These are phyloP conservation scores for Salix brachista DNA, from an alignment of 345 rosid genomes.

Conservation along the genomic window DNA sequence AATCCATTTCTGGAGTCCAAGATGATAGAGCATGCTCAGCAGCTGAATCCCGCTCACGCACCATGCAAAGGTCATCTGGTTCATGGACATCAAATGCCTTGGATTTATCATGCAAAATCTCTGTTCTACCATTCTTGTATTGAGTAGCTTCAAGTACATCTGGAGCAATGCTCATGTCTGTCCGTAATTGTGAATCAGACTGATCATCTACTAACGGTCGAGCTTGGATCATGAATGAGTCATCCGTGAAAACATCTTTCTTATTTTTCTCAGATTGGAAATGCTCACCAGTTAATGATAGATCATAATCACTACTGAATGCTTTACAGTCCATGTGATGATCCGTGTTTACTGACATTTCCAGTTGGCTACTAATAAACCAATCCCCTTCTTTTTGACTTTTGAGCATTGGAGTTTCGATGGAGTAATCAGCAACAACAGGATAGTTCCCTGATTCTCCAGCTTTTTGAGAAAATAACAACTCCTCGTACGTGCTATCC, in stretches of 20 bases:
- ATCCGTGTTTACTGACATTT: constrained; percentile 30
- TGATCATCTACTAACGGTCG: constrained; percentile 42
- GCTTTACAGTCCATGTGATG: constrained; percentile 38
- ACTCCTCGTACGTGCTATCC: constrained; percentile 44
- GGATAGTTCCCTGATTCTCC: constrained; percentile 31
- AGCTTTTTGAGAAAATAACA: constrained; percentile 42
- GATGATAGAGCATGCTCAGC: constrained; percentile 35
- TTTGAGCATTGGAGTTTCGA: constrained; percentile 44
- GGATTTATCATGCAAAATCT: constrained; percentile 27
- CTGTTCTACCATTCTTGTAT: constrained; percentile 35
- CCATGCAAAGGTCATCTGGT: constrained; percentile 94
- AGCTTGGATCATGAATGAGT: constrained; percentile 84
- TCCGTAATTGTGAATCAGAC: constrained; percentile 40
- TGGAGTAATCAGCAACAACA: constrained; percentile 37
- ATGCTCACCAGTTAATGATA: constrained; percentile 32
- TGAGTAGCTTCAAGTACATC: constrained; percentile 44
- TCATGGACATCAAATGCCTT: constrained; percentile 34
- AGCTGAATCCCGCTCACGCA: constrained; percentile 66
- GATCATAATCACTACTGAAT: constrained; percentile 42
- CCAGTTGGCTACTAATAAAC: constrained; percentile 46
- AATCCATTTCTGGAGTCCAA: constrained; percentile 86
- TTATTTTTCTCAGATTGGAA: constrained; percentile 32
- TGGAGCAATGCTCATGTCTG: constrained; percentile 61
- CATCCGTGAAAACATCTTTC: constrained; percentile 58
- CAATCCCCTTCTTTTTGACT: constrained; percentile 66